Evolutionary conservation across 2,329 filamentous ascomycete genomes (phyloP), one percentile per base, ranked within the genome.

Genomic region (Furcasterigmium sp.): DNA sequence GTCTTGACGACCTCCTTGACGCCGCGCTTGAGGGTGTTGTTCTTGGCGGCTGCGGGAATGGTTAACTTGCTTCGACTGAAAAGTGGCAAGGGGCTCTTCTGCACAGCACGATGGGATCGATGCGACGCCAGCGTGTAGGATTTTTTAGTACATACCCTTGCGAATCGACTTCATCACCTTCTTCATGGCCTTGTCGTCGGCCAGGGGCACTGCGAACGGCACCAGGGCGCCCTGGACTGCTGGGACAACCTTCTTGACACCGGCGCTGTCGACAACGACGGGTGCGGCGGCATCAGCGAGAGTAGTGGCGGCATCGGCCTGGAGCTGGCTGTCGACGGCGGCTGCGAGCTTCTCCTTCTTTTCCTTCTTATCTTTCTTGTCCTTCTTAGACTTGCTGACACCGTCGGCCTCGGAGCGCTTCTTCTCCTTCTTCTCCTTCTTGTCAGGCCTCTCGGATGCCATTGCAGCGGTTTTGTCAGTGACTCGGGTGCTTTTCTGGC

Each of bases 1-100:
- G 91, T 86, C 75, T 98, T 98, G 72, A 97, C 91, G 61, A 95
- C 91, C 73, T 98, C 93, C 72, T 98, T 98, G 53, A 98, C 93
- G 62, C 93, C 93, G 61, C 93, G 91, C 75, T 95, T 95, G 61
- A 98, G 86, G 46, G 88, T 87, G 72, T 94, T 94, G 71, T 89
- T 82, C 72, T 95, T 95, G 57, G 93, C 91, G 55, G 91, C 93
- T 97, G 67, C 46, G 20, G 10, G 37, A 23, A 19, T 42, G 32
- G 47, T 48, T 25, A 51, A 46, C 18, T 30, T 46, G 46, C n/a
- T n/a, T n/a, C n/a, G n/a, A n/a, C n/a, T n/a, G n/a, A n/a, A n/a
- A n/a, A n/a, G n/a, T n/a, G n/a, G n/a, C n/a, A n/a, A n/a, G n/a
- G n/a, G n/a, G n/a, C n/a, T n/a, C n/a, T n/a, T n/a, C n/a, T n/a